Base-by-base conservation (phyloP, 352 stramenopile species). In the Globisporangium recalcitrans region DNA sequence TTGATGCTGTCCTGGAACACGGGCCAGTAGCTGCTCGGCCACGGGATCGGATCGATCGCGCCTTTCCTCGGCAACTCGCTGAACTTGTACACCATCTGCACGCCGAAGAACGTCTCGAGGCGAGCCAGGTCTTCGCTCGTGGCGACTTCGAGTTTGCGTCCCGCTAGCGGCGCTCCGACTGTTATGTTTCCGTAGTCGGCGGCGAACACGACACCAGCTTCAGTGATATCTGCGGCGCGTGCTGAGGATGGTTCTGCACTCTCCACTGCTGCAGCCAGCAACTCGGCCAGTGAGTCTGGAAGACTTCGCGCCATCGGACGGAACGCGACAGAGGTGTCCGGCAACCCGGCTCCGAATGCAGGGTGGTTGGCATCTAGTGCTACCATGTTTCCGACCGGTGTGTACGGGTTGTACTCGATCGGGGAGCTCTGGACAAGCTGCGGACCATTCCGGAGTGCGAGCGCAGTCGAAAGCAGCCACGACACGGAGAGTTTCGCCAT, bases 11-110 rank as follows among this genome's bases (percentile, higher is more conserved):
- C 77, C 9, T 67, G 63, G 62, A 73, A 89, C 52, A 72, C 55
- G 3, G 79, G 77, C 79, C 79, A 88, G 67, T 87, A 88, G 64
- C 79, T 87, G 52, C 73, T 76, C 13, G 79, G 77, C 79, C 79
- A 88, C 44, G 75, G 68, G 52, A 78, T 73, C 26, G 74, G 74
- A 38, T 75, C 31, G 62, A 69, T 64, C 46, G 71, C 52, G 7
- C 61, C 71, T 40, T 74, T 76, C 2, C 69, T 74, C 1, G 75
- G 69, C 16, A 84, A 60, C 27, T 78, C 70, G 22, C 69, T 78
- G 21, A 84, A 66, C 47, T 77, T 68, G 8, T 59, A 74, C 51
- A 67, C 70, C 22, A 84, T 69, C 32, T 74, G 62, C 11, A 63
- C 42, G 14, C 66, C 67, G 22, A 84, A 84, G 60, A 75, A 81